A percentile compares a stretch with the other conserved stretches of the same genome.
Evolutionary conservation across 2,329 filamentous ascomycete genomes (phyloP).

Genomic region (Ophiostoma triangulosporum): DNA sequence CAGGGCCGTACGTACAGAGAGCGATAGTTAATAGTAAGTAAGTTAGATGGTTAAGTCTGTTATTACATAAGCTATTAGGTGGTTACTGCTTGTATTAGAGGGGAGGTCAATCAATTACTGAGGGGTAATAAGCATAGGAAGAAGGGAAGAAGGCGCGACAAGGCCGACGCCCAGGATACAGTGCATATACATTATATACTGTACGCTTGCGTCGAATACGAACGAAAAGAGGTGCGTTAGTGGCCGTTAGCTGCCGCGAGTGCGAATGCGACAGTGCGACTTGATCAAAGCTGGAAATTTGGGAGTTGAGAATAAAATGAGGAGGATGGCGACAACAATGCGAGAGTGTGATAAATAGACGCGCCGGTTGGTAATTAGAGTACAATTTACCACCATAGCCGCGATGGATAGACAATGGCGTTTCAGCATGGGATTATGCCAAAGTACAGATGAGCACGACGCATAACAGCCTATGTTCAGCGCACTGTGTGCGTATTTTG

Average conservation of each 20-base stretch:
- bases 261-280: neutral
- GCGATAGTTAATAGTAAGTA: too few species aligned
- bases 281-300: too few species aligned
- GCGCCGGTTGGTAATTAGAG: too few species aligned
- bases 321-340: neutral
- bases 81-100: neutral
- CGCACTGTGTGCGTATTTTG: neutral
- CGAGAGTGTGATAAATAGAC: too few species aligned
- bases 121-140: neutral
- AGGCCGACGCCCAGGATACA: neutral
- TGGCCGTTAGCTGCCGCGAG: neutral
- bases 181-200: neutral
- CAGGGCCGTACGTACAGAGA: too few species aligned
- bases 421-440: too few species aligned
- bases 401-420: too few species aligned
- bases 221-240: neutral
- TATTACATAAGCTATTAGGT: neutral
- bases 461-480: too few species aligned
- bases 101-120: neutral
- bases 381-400: too few species aligned
- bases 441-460: too few species aligned
- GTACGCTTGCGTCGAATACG: neutral
- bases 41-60: too few species aligned
- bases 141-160: neutral
- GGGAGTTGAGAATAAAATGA: neutral